Percentiles rank a stretch among this genome's conserved stretches.
Evolutionary conservation across 192 early-diverging fungal genomes (phyloP).

Genomic region (Podila clonocystis): DNA sequence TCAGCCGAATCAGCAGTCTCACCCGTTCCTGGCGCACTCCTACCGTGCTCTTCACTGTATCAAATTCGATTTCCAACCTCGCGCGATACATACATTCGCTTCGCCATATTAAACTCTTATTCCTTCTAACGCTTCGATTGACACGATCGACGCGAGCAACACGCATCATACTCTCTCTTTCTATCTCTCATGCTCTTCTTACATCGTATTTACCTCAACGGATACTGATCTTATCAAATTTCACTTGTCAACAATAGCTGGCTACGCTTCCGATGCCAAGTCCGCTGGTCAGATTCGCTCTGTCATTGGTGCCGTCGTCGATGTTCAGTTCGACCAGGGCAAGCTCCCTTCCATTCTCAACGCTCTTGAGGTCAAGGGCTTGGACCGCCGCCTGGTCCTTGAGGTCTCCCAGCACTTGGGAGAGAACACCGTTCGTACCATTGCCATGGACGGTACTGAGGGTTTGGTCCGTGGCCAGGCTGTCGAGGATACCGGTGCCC

Average conservation of each 20-base stretch:
- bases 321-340: slow-evolving; percentile 93
- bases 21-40: background rate
- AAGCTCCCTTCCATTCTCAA: slow-evolving; percentile 95
- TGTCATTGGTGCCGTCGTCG: slow-evolving; percentile 99
- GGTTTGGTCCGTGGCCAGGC: slow-evolving; percentile 96
- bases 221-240: background rate
- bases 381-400: slow-evolving; percentile 88
- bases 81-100: too few relatives aligned
- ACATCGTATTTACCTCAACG: too few relatives aligned
- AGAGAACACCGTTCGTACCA: slow-evolving; percentile 98
- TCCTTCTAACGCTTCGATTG: too few relatives aligned
- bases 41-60: too few relatives aligned
- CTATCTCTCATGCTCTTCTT: too few relatives aligned
- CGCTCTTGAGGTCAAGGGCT: slow-evolving; percentile 89
- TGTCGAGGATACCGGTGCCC: slow-evolving; percentile 92
- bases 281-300: slow-evolving; percentile 74
- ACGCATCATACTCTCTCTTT: too few relatives aligned
- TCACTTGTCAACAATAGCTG: slow-evolving; percentile 18
- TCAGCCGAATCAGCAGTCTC: background rate
- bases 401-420: slow-evolving; percentile 98
- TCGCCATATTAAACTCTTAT: too few relatives aligned
- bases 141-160: too few relatives aligned
- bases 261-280: slow-evolving; percentile 49
- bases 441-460: slow-evolving; percentile 99
- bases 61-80: too few relatives aligned